phyloP scores from a whole-genome alignment of 768 basidiomycete species.

The Hygrophorus russula region DNA sequence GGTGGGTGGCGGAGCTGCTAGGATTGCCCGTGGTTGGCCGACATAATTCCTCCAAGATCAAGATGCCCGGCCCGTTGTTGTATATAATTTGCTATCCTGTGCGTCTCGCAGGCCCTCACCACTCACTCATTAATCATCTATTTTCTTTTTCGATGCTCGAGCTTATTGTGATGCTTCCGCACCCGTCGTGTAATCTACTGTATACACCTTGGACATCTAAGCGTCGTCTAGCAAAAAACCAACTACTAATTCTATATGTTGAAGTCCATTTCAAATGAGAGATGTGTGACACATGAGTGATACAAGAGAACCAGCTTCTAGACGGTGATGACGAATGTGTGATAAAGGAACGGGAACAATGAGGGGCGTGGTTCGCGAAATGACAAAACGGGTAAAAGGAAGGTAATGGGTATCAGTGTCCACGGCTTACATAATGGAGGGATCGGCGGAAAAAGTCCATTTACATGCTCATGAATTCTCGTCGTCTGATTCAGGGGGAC shows the following conservation, averaged over 20 bases:
- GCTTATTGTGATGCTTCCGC: slow-evolving; percentile 11
- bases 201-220: slow-evolving; percentile 18
- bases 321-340: no score
- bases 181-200: slow-evolving; percentile 19
- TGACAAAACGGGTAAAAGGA: no score
- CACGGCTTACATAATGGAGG: not conserved
- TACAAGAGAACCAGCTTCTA: no score
- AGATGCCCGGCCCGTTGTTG: no score
- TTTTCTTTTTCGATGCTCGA: slow-evolving; percentile 7
- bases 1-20: slow-evolving; percentile 64
- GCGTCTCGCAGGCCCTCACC: slow-evolving; percentile 1
- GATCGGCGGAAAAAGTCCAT: not conserved
- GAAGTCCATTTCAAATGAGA: no score
- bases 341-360: no score
- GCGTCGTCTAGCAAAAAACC: slow-evolving; percentile 11
- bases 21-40: slow-evolving; percentile 71
- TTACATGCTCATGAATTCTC: not conserved
- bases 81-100: not conserved
- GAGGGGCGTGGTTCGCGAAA: no score
- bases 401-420: no score
- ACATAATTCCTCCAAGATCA: slow-evolving; percentile 29
- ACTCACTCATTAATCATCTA: slow-evolving; percentile 7
- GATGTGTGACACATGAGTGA: no score
- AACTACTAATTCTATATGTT: slow-evolving; percentile 15
- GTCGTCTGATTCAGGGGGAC: not conserved